These are phyloP conservation scores for Claviceps cyperi DNA, from an alignment of 2,329 filamentous ascomycete genomes.

Conservation along the genomic window DNA sequence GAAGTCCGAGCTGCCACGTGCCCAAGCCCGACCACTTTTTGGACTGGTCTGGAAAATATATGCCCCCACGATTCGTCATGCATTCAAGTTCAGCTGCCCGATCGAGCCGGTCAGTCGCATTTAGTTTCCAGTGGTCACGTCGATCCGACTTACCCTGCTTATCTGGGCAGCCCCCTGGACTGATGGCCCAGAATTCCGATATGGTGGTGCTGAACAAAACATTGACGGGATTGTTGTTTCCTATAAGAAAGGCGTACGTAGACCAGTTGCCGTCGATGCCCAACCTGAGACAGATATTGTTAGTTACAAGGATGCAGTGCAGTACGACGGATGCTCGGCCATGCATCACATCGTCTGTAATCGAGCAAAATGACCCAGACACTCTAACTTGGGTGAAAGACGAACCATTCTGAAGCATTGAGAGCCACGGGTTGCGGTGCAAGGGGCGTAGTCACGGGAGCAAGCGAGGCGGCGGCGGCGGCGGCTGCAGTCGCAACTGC, in stretches of 20 bases:
- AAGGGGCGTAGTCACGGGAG: background rate
- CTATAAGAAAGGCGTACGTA: constrained; percentile 41
- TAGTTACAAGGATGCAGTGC: background rate
- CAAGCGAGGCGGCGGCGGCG: constrained; percentile 2
- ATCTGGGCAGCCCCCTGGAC: constrained; percentile 37
- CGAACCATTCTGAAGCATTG: constrained; percentile 11
- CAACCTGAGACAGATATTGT: constrained; percentile 30
- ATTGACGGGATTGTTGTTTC: constrained; percentile 25
- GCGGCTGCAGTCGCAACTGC: constrained; percentile 3
- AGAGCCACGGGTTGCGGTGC: constrained; percentile 9
- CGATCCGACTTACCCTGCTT: constrained; percentile 24
- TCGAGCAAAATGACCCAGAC: background rate
- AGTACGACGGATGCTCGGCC: background rate
- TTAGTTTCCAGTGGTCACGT: background rate
- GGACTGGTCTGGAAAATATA: constrained; percentile 40
- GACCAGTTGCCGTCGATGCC: constrained; percentile 61
- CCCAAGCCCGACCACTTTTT: constrained; percentile 44
- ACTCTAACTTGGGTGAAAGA: background rate
- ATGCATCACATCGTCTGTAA: background rate
- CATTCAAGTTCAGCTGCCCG: constrained; percentile 35
- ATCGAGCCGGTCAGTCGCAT: constrained; percentile 7
- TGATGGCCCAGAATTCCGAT: constrained; percentile 58
- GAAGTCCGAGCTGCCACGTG: constrained; percentile 43
- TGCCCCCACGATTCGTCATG: constrained; percentile 38
- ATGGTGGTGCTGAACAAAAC: constrained; percentile 47